phyloP scores from a whole-genome alignment of 371 early-diverging fungal genomes.

The Quaeritorhiza haematococci region DNA sequence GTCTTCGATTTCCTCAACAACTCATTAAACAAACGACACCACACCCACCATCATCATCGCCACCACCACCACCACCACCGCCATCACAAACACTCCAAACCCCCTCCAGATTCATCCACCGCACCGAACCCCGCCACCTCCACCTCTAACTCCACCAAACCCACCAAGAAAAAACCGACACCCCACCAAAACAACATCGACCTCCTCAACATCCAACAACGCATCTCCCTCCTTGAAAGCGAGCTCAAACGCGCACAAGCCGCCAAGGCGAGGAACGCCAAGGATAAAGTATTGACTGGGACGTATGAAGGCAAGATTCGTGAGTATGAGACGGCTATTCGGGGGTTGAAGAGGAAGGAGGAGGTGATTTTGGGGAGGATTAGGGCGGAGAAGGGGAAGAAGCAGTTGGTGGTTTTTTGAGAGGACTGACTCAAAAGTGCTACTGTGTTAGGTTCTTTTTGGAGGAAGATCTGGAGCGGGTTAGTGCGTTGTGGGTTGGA shows the following conservation, averaged over 20 bases:
- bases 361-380: not conserved
- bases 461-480: no score
- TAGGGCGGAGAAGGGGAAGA: not conserved
- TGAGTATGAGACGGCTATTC: not conserved
- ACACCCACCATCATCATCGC: no score
- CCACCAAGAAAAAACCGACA: no score
- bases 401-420: not conserved
- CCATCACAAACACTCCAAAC: no score
- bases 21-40: constrained; percentile 1
- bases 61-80: not conserved
- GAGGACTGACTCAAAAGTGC: no score
- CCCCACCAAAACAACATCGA: not conserved
- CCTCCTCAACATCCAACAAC: not conserved
- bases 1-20: constrained; percentile 14
- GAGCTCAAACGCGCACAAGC: not conserved
- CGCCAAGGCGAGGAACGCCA: not conserved
- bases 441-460: no score
- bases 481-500: no score
- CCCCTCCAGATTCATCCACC: not conserved
- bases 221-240: not conserved
- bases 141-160: not conserved
- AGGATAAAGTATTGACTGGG: not conserved
- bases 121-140: not conserved
- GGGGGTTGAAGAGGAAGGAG: not conserved
- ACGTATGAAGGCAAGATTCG: not conserved